phyloP scores from a whole-genome alignment of 768 basidiomycete genomes.

The Tylopilus balloui region DNA sequence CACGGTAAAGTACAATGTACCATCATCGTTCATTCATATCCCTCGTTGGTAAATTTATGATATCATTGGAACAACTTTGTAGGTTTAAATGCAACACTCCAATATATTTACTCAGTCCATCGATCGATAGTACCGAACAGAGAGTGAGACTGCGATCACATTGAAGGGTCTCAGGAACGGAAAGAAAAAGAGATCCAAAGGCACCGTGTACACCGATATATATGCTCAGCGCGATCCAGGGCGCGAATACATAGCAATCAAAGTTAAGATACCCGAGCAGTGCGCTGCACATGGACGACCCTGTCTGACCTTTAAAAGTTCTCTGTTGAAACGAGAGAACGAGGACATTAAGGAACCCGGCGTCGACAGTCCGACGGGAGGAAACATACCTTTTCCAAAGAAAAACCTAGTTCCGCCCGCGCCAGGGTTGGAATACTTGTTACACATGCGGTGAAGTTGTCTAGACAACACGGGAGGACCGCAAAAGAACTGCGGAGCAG shows the following conservation, averaged over 20 bases:
- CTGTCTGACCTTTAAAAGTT: constrained; percentile 17
- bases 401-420: constrained; percentile 79
- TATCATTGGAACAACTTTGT: constrained; percentile 3
- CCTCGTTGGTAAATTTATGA: not conserved
- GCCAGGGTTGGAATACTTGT: constrained; percentile 76
- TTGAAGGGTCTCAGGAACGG: not conserved
- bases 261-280: not conserved
- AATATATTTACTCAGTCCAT: not conserved
- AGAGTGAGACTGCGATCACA: not conserved
- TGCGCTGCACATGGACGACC: not conserved
- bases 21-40: not conserved
- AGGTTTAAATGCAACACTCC: constrained; percentile 5
- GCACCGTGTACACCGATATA: not conserved
- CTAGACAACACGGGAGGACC: constrained; percentile 71
- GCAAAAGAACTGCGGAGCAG: constrained; percentile 64
- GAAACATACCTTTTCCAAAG: constrained; percentile 80
- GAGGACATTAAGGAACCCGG: constrained; percentile 1
- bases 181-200: not conserved
- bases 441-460: constrained; percentile 71
- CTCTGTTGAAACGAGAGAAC: constrained; percentile 10
- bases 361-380: not conserved
- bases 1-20: not conserved
- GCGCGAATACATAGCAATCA: not conserved
- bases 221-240: constrained; percentile 1
- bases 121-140: not conserved